Conservation (phyloP, 176 grass and related monocot genomes). For the Leersia perrieri region DNA sequence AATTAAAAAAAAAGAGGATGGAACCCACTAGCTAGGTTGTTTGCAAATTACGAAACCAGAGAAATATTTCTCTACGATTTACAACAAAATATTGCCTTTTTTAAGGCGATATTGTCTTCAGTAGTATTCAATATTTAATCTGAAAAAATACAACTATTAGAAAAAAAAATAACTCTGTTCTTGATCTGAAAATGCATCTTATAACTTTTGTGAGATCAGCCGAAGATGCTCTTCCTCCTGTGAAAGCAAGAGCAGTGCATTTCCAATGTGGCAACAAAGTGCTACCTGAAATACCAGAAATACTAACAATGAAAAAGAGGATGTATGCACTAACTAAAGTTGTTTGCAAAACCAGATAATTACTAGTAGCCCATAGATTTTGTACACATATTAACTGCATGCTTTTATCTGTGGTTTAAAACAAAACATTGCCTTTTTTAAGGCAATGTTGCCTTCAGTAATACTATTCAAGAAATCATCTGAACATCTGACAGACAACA, state of each 20-base stretch:
- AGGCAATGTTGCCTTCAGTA: not conserved
- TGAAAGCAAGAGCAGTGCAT: slow-evolving; percentile 28
- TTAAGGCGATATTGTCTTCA: not conserved
- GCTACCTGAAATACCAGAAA: not conserved
- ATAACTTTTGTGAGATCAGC: slow-evolving; percentile 3
- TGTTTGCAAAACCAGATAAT: not conserved
- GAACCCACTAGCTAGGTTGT: not conserved
- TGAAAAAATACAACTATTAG: not conserved
- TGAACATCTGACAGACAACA: not conserved
- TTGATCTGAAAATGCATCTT: not conserved
- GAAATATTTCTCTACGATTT: not conserved
- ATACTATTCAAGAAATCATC: not conserved
- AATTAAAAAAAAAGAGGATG: not conserved
- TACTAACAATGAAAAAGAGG: too few relatives aligned
- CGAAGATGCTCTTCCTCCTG: slow-evolving; percentile 16
- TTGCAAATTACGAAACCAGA: too few relatives aligned
- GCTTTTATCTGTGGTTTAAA: not conserved
- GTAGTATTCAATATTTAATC: not conserved
- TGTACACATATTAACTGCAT: not conserved
- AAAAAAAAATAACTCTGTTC: too few relatives aligned
- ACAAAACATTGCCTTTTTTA: not conserved
- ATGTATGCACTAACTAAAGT: not conserved
- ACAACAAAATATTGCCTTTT: not conserved
- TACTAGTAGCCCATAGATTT: not conserved
- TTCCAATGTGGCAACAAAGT: slow-evolving; percentile 23